Percentiles rank a stretch among this genome's conserved stretches.
Evolutionary conservation across 108 stramenopile genomes (phyloP).

Genomic region (Cylindrotheca closterium): DNA sequence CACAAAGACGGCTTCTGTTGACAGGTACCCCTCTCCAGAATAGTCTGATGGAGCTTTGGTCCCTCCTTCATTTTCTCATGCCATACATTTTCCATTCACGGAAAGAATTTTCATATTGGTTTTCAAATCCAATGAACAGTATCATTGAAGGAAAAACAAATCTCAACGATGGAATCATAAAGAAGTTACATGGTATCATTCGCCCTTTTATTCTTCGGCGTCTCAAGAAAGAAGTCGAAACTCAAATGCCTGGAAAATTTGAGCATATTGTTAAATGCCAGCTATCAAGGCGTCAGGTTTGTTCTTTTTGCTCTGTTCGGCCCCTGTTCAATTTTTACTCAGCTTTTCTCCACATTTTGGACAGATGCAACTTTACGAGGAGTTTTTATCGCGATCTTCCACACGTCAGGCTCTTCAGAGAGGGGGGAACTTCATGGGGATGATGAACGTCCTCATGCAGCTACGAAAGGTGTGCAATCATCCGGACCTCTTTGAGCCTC

Average conservation of each 20-base stretch:
- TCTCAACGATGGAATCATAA: slow-evolving; percentile 82
- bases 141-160: slow-evolving; percentile 89
- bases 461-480: slow-evolving; percentile 99
- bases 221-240: slow-evolving; percentile 96
- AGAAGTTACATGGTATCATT: slow-evolving; percentile 93
- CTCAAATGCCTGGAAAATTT: slow-evolving; percentile 95
- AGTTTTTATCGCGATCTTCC: slow-evolving; percentile 95
- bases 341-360: background rate
- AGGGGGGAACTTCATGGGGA: slow-evolving; percentile 95
- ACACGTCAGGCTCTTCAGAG: slow-evolving; percentile 82
- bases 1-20: slow-evolving; percentile 91
- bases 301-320: background rate
- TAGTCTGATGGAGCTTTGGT: slow-evolving; percentile 91
- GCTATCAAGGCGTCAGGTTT: slow-evolving; percentile 88
- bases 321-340: background rate
- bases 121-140: slow-evolving; percentile 92
- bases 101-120: slow-evolving; percentile 99
- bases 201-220: slow-evolving; percentile 95
- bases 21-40: slow-evolving; percentile 95
- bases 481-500: slow-evolving; percentile 97
- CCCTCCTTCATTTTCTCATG: slow-evolving; percentile 89
- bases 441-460: slow-evolving; percentile 99
- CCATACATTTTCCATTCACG: slow-evolving; percentile 86
- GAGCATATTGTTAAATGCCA: slow-evolving; percentile 95
- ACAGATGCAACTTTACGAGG: slow-evolving; percentile 94